Evolutionary conservation across 805 yeast species (phyloP).

Genomic region (Lipomyces japonicus): DNA sequence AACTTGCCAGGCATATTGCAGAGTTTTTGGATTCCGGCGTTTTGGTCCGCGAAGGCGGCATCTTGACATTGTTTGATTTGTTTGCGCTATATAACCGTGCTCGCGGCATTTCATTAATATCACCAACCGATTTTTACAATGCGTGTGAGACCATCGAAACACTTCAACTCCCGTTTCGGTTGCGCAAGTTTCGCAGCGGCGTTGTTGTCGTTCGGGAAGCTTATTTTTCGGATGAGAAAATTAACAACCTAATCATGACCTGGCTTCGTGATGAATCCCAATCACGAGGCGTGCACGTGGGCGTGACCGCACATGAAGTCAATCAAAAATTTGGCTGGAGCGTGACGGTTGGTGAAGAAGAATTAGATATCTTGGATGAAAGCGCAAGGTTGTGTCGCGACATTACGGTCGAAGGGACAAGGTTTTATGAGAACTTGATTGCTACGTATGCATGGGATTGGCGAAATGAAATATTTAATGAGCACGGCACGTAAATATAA

Average conservation of each 20-base stretch:
- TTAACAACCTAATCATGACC: constrained; percentile 28
- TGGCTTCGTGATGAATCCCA: constrained; percentile 4
- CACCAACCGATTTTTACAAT: constrained; percentile 62
- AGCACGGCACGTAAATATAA: too few relatives aligned
- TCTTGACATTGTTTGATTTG: constrained; percentile 58
- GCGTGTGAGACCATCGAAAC: constrained; percentile 57
- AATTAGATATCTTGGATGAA: constrained; percentile 58
- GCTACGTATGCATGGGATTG: not conserved
- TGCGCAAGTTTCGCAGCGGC: constrained; percentile 43
- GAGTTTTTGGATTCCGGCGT: constrained; percentile 57
- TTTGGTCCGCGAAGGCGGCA: constrained; percentile 52
- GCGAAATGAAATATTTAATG: not conserved
- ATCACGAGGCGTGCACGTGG: not conserved
- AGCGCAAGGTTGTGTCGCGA: constrained; percentile 61
- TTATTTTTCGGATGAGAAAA: constrained; percentile 38
- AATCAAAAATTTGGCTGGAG: constrained; percentile 48
- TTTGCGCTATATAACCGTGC: constrained; percentile 63
- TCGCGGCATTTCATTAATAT: constrained; percentile 60
- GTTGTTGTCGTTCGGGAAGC: constrained; percentile 43
- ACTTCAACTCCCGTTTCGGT: constrained; percentile 55
- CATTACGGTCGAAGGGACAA: constrained; percentile 61
- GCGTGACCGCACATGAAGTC: not conserved
- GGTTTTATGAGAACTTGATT: constrained; percentile 51
- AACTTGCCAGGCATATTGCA: constrained; percentile 72
- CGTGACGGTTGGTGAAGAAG: constrained; percentile 59